Evolutionary conservation across 495 filamentous ascomycete genomes (phyloP), one percentile per base, ranked within the genome.

Genomic region (Lasiosphaeriaceae sp.): DNA sequence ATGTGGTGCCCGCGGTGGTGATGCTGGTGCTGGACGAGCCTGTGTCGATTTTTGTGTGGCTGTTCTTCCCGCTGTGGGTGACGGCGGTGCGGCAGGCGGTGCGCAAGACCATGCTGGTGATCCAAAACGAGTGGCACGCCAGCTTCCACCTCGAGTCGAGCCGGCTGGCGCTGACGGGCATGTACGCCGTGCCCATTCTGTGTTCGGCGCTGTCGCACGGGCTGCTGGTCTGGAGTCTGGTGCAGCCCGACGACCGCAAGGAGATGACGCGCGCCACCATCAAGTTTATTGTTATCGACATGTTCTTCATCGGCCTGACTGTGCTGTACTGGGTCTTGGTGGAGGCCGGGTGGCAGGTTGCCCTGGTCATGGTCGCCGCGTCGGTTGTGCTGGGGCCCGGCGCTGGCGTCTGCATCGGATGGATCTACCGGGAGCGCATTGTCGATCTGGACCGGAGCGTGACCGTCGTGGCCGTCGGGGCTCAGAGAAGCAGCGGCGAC

Each of bases 1-100:
- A 59, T 54, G 50, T 75, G 1, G 46, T 69, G 0, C 74, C 74
- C 3, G 63, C 63, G 0, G n/a, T 66, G 3, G 76, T 94, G 12
- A 89, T 95, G 84, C 80, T 97, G 12, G 80, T 90, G 2, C 76
- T 89, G 20, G 86, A 91, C 63, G 83, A 88, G 2, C 70, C 93
- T 53, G 81, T 79, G 35, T 80, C 92, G 9, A 73, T 90, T 34
- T 83, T 93, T 1, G 41, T 66, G 23, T 77, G 73, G 74, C 64
- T 77, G 11, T 66, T 75, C 54, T 77, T 74, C 55, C 74, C 74
- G 7, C 35, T 74, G 16, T 74, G 66, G 66, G 70, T 75, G 5
- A 66, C 70, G 24, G 26, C 67, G 12, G 46, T 69, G 34, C 67
- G 72, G 20, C 58, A 65, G 55, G 58, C 49, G 17, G 63, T 70